A percentile compares a stretch with the other conserved stretches of the same genome.
These are phyloP conservation scores for Daldinia loculata DNA, from an alignment of 495 filamentous ascomycete species.

Conservation along the genomic window DNA sequence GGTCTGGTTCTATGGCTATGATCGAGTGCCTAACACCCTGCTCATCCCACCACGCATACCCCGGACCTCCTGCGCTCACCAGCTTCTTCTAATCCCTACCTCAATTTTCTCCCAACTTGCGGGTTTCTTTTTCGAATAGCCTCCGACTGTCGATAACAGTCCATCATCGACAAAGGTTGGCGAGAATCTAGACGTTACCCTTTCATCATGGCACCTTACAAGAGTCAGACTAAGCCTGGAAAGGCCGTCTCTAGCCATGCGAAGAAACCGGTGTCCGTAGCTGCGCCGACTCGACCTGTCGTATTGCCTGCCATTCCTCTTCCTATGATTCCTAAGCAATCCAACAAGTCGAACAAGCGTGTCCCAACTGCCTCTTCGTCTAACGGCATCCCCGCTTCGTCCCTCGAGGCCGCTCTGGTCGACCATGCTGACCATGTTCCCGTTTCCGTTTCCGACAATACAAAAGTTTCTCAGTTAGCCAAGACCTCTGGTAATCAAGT, in stretches of 20 bases:
- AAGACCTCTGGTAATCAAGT: conserved; percentile 36
- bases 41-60: conserved; percentile 30
- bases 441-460: conserved; percentile 17
- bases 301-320: conserved; percentile 53
- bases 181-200: conserved; percentile 2
- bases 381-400: conserved; percentile 46
- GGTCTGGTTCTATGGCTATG: conserved; percentile 29
- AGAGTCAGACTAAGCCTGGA: conserved; percentile 37
- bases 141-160: conserved; percentile 12
- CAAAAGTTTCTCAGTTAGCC: conserved; percentile 28
- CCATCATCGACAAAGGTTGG: not conserved
- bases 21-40: conserved; percentile 33
- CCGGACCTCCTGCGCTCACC: conserved; percentile 24
- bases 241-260: conserved; percentile 37
- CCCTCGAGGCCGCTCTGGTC: conserved; percentile 45
- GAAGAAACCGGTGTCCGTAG: conserved; percentile 34
- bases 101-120: not conserved
- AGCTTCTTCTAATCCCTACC: conserved; percentile 12
- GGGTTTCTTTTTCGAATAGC: conserved; percentile 1
- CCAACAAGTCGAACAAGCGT: conserved; percentile 23
- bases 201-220: conserved; percentile 41
- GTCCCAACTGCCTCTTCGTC: conserved; percentile 26
- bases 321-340: conserved; percentile 49
- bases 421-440: conserved; percentile 24
- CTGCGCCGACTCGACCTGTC: conserved; percentile 37